phyloP scores from a whole-genome alignment of 495 filamentous ascomycete species.

The Talaromyces adpressus region DNA sequence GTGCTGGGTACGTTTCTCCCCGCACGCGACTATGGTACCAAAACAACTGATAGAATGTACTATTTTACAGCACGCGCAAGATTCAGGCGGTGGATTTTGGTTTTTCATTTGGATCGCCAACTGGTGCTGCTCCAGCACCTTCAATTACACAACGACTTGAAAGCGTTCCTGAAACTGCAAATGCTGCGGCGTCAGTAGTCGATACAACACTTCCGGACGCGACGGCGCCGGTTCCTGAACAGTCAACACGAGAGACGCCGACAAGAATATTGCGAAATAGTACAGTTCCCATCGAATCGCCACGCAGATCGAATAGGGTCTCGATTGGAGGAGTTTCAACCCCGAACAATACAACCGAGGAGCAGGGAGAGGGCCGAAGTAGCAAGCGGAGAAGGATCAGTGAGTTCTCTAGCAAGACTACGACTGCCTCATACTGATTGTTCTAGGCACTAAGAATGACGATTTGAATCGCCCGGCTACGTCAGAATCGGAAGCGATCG shows the following conservation, averaged over 20 bases:
- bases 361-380: slow-evolving; percentile 14
- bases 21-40: slow-evolving; percentile 22
- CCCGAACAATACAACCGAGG: slow-evolving; percentile 11
- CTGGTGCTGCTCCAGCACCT: background rate
- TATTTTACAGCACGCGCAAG: slow-evolving; percentile 32
- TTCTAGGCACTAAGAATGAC: background rate
- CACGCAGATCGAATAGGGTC: background rate
- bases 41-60: slow-evolving; percentile 17
- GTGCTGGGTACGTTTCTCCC: slow-evolving; percentile 44
- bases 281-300: background rate
- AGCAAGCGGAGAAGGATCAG: slow-evolving; percentile 25
- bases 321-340: background rate
- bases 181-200: background rate
- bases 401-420: slow-evolving; percentile 7
- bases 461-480: background rate
- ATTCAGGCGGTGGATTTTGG: slow-evolving; percentile 43
- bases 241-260: background rate
- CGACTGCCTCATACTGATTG: background rate
- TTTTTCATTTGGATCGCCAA: slow-evolving; percentile 37
- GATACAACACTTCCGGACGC: background rate
- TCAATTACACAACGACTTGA: background rate
- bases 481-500: background rate
- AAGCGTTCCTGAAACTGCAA: background rate
- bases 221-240: background rate
- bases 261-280: background rate